phyloP scores from a whole-genome alignment of 495 filamentous ascomycete species.

The Xylaria longipes region DNA sequence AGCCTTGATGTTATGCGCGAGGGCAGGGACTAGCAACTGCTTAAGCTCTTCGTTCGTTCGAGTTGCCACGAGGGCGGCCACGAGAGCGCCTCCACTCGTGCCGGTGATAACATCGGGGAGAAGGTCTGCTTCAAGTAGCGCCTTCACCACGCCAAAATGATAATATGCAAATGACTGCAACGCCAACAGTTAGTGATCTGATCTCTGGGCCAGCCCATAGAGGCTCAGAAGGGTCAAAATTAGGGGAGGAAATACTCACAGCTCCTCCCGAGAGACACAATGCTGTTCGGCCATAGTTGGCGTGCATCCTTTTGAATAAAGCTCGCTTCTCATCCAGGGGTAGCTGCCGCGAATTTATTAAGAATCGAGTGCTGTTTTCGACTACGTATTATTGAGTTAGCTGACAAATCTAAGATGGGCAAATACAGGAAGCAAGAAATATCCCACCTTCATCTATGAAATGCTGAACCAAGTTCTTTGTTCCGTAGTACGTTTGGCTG shows the following conservation, averaged over 20 bases:
- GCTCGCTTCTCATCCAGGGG: slow-evolving; percentile 74
- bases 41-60: slow-evolving; percentile 91
- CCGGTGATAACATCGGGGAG: slow-evolving; percentile 94
- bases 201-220: neutral
- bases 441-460: slow-evolving; percentile 78
- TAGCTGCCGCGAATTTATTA: slow-evolving; percentile 70
- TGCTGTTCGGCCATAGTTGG: slow-evolving; percentile 91
- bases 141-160: slow-evolving; percentile 92
- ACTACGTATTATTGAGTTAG: slow-evolving; percentile 46
- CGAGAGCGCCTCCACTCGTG: slow-evolving; percentile 90
- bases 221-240: neutral
- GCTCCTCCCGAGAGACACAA: slow-evolving; percentile 94
- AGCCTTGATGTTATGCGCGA: slow-evolving; percentile 83
- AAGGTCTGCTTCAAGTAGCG: slow-evolving; percentile 83
- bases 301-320: slow-evolving; percentile 86
- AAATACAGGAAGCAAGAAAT: slow-evolving; percentile 24
- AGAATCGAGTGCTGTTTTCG: slow-evolving; percentile 66
- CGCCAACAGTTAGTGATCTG: slow-evolving; percentile 3
- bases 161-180: slow-evolving; percentile 80
- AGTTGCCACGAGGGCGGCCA: slow-evolving; percentile 87
- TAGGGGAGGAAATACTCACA: slow-evolving; percentile 40
- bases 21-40: slow-evolving; percentile 79
- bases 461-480: slow-evolving; percentile 87
- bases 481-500: slow-evolving; percentile 95
- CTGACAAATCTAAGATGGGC: neutral